A percentile compares a stretch with the other conserved stretches of the same genome.
These are phyloP conservation scores for Monascus ruber DNA, from an alignment of 2,329 filamentous ascomycete species.

Conservation along the genomic window DNA sequence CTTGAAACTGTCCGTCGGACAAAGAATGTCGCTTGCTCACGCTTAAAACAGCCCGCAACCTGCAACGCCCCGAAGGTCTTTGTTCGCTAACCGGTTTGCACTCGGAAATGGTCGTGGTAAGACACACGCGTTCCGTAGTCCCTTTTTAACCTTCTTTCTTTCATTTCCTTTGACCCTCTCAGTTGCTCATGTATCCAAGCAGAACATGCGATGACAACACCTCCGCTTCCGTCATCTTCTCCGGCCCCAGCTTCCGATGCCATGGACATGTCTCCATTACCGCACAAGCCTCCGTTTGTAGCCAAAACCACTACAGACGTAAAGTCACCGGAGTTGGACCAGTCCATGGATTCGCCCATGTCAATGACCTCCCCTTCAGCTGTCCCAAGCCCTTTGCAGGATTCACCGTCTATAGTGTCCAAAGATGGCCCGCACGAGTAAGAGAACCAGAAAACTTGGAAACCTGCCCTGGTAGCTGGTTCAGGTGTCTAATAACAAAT, in stretches of 20 bases:
- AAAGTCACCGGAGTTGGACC: constrained; percentile 60
- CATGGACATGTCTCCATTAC: constrained; percentile 90
- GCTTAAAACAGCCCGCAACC: constrained; percentile 57
- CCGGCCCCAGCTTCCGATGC: constrained; percentile 60
- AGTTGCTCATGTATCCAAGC: constrained; percentile 20
- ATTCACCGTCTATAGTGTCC: constrained; percentile 25
- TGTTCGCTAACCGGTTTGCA: constrained; percentile 62
- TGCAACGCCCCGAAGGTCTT: constrained; percentile 69
- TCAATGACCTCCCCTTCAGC: constrained; percentile 13
- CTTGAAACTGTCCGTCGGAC: constrained; percentile 1
- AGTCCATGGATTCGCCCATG: constrained; percentile 31
- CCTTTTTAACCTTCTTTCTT: neutral
- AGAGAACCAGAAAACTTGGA: constrained; percentile 8
- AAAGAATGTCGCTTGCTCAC: constrained; percentile 25
- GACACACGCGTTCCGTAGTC: neutral
- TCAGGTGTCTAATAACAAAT: constrained; percentile 10
- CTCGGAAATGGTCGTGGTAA: constrained; percentile 49
- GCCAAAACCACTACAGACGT: constrained; percentile 51
- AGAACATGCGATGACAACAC: constrained; percentile 68
- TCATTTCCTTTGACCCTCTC: neutral
- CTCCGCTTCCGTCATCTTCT: constrained; percentile 74
- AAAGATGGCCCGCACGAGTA: constrained; percentile 24
- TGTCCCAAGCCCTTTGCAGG: constrained; percentile 28
- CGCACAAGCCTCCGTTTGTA: constrained; percentile 67
- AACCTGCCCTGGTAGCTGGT: neutral